Percentiles rank a stretch among this genome's conserved stretches.
Evolutionary conservation across 192 early-diverging fungal genomes (phyloP).

Genomic region (Backusella luteola): DNA sequence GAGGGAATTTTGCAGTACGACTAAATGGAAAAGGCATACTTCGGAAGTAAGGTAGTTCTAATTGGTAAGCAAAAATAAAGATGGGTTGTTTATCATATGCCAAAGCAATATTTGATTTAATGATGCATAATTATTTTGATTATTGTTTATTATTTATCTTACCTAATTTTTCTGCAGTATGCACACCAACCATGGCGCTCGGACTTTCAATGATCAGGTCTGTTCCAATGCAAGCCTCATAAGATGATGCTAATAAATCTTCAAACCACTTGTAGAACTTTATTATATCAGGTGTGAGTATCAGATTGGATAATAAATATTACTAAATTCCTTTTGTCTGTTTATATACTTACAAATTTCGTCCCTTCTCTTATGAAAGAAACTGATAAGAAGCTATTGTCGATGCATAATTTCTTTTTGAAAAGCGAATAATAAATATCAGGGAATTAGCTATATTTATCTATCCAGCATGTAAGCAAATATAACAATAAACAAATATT

Average conservation of each 20-base stretch:
- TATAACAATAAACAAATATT: background rate
- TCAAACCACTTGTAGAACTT: constrained; percentile 64
- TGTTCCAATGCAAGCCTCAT: constrained; percentile 54
- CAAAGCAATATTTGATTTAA: background rate
- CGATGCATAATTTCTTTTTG: constrained; percentile 53
- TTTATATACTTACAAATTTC: constrained; percentile 23
- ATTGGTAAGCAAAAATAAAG: background rate
- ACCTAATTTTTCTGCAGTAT: constrained; percentile 60
- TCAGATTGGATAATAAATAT: too few species aligned
- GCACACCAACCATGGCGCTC: constrained; percentile 63
- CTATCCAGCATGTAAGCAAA: background rate
- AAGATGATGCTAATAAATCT: constrained; percentile 54
- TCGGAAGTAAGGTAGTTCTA: constrained; percentile 58
- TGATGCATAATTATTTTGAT: background rate
- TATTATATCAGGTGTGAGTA: background rate
- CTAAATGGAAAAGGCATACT: constrained; percentile 76
- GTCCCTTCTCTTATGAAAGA: constrained; percentile 57
- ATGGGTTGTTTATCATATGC: background rate
- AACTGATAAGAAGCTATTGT: constrained; percentile 68
- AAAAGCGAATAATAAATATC: background rate
- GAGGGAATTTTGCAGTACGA: constrained; percentile 63
- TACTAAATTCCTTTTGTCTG: background rate
- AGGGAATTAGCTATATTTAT: background rate
- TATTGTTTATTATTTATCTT: background rate
- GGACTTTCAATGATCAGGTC: constrained; percentile 68